Percentiles rank a stretch among this genome's conserved stretches.
Evolutionary conservation across 306 rosid species (phyloP).

Genomic region (Lablab purpureus): DNA sequence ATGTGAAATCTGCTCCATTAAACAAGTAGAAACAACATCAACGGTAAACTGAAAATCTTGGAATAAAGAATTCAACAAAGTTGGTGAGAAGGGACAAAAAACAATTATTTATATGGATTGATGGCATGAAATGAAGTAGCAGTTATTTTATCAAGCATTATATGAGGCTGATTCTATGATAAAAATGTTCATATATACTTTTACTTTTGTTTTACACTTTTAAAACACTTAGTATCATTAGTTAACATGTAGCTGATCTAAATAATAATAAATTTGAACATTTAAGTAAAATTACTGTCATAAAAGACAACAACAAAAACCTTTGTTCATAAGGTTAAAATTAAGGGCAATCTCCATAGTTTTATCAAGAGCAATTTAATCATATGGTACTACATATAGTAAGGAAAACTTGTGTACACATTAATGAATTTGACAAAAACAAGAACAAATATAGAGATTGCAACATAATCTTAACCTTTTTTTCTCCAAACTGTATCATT

Average conservation of each 20-base stretch:
- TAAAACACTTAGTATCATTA: too few species aligned
- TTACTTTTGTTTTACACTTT: too few species aligned
- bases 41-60: background rate
- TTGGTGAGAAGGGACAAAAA: background rate
- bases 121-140: background rate
- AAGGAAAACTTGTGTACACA: too few species aligned
- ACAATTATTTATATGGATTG: background rate
- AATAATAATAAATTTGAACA: too few species aligned
- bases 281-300: too few species aligned
- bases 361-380: background rate
- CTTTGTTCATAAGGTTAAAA: background rate
- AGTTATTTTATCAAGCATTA: background rate
- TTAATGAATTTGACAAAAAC: background rate
- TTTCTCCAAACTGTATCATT: background rate
- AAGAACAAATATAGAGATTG: background rate
- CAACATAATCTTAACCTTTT: background rate
- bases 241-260: too few species aligned
- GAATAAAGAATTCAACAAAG: background rate
- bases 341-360: background rate
- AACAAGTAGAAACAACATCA: background rate
- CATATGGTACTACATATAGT: too few species aligned
- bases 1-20: conserved; percentile 77
- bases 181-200: too few species aligned
- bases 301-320: background rate
- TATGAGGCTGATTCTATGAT: background rate